These are phyloP conservation scores for Entophlyctis helioformis DNA, from an alignment of 192 early-diverging fungal genomes.

Conservation along the genomic window DNA sequence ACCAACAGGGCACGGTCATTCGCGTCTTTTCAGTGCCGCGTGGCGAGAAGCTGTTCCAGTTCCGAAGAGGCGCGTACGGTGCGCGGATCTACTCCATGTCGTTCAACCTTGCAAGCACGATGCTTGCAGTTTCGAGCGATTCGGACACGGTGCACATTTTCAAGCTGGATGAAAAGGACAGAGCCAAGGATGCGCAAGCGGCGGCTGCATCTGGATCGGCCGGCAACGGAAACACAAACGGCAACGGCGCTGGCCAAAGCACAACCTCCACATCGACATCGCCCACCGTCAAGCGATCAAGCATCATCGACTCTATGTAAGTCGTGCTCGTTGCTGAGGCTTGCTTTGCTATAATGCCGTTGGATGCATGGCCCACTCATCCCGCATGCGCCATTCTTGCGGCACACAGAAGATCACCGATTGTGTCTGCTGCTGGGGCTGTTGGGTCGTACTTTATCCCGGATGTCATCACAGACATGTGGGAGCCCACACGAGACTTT, in stretches of 20 bases:
- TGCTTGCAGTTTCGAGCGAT: conserved; percentile 77
- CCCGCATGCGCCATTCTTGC: not conserved
- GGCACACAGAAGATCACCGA: conserved; percentile 19
- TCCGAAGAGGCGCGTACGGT: conserved; percentile 87
- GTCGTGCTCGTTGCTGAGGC: not conserved
- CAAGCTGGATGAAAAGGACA: conserved; percentile 37
- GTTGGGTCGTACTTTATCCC: conserved; percentile 77
- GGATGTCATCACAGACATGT: conserved; percentile 75
- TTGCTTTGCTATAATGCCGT: not conserved
- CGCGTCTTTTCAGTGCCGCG: conserved; percentile 82
- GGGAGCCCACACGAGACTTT: conserved; percentile 92
- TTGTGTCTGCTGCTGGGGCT: conserved; percentile 42
- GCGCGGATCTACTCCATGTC: conserved; percentile 85
- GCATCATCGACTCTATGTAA: not conserved
- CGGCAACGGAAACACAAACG: no score
- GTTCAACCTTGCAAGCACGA: conserved; percentile 60
- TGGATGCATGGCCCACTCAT: not conserved
- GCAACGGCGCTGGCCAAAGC: no score
- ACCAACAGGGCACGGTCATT: conserved; percentile 78
- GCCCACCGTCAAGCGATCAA: not conserved
- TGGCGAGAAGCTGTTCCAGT: conserved; percentile 79
- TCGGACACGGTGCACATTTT: conserved; percentile 96
- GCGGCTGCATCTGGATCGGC: no score
- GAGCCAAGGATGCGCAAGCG: no score
- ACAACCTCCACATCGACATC: no score